phyloP scores from a whole-genome alignment of 2,329 filamentous ascomycete genomes.

The Sclerotiophoma versabilis region DNA sequence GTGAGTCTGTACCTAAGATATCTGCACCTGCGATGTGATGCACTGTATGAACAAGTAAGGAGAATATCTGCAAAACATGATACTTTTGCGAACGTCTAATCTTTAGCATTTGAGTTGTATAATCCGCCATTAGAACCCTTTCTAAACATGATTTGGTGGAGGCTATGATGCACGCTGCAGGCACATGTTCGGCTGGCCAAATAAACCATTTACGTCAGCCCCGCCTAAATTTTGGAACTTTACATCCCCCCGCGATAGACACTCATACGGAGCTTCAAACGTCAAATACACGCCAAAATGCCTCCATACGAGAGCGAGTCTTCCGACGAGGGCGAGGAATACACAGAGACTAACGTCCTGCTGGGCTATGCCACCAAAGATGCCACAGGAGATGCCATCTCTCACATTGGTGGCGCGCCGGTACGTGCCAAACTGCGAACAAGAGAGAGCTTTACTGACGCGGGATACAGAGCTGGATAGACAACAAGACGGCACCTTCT shows the following conservation, averaged over 20 bases:
- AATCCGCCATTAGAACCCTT: no score
- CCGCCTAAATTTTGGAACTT: conserved; percentile 10
- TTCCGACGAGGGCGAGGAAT: conserved; percentile 71
- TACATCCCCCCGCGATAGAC: conserved; percentile 8
- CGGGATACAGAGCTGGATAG: conserved; percentile 74
- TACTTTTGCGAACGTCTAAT: no score
- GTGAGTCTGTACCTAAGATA: no score
- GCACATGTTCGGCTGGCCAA: neutral
- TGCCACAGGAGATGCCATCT: conserved; percentile 80
- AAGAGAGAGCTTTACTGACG: neutral
- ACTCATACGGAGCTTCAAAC: neutral
- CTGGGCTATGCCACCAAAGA: conserved; percentile 89
- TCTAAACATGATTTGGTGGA: no score
- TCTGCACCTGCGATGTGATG: no score
- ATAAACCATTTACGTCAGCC: neutral
- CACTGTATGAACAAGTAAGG: no score
- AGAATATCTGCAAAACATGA: no score
- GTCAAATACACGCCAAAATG: conserved; percentile 58
- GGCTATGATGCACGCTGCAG: no score
- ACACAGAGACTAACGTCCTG: conserved; percentile 83
- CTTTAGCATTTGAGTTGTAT: no score
- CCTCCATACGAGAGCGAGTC: conserved; percentile 86
- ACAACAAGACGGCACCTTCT: conserved; percentile 72
- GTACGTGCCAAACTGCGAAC: conserved; percentile 62
- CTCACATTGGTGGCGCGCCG: conserved; percentile 84